Evolutionary conservation across 805 yeast species (phyloP), one percentile per base, ranked within the genome.

Genomic region (Ogataea populi-albae): DNA sequence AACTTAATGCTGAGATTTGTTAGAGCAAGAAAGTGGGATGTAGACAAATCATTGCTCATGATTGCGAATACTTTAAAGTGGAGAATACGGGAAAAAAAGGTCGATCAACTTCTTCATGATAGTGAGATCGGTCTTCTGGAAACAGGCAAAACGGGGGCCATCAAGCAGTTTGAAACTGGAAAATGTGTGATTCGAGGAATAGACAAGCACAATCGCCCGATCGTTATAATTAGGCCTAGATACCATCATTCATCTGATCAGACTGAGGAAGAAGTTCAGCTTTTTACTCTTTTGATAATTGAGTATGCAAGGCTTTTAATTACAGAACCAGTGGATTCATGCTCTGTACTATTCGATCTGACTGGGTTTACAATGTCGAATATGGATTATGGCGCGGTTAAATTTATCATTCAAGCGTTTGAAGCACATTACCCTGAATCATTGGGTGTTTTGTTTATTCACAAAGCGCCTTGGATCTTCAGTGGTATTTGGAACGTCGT

Each of bases 391-490:
- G 71, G 76, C 3, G 87, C 96, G 4, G 94, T 93, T 41, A 89
- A 89, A 64, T 91, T 86, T 62, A 75, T 93, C 64, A 81, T 89
- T 42, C 75, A 79, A 36, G 83, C 89, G 42, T 88, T 93, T 61
- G 98, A 93, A 68, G 95, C 95, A 0, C 96, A 91, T 57, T 93
- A 91, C 59, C 98, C 98, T 1, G 98, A 93, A 63, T 81, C 86
- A 26, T 71, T 93, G 41, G 96, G 96, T 12, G 76, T 75, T 37
- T 66, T 93, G 35, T 73, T 87, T 47, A 83, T 93, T 42, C 95
- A 87, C 65, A 84, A 85, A 51, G 97, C 98, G 0, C 98, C 98
- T 18, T 88, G 97, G 98, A 77, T 93, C 36, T 93, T 93, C 66
- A 78, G 85, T 34, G 91, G 96, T 17, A 86, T 91, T 41, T 93